Evolutionary conservation across 306 rosid species (phyloP).

Genomic region (Hippophae rhamnoides): DNA sequence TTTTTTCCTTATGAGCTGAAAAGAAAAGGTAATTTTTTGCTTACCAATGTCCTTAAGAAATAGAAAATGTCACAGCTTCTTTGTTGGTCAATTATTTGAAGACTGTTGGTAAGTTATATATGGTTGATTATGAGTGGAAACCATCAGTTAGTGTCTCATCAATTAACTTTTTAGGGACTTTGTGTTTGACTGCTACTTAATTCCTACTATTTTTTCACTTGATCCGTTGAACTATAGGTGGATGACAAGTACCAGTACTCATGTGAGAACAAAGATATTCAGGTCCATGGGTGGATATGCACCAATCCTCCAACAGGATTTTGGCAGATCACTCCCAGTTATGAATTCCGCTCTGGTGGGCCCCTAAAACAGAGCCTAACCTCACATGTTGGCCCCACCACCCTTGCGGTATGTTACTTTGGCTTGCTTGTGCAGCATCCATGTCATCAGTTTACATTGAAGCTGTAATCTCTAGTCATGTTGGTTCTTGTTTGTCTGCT

Average conservation of each 20-base stretch:
- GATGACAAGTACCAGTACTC: slow-evolving; percentile 90
- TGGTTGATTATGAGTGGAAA: not conserved
- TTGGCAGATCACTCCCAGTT: slow-evolving; percentile 77
- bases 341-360: slow-evolving; percentile 93
- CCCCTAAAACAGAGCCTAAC: slow-evolving; percentile 80
- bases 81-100: not conserved
- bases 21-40: slow-evolving; percentile 28
- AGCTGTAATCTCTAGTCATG: slow-evolving; percentile 10
- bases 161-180: not conserved
- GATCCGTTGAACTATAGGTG: slow-evolving; percentile 27
- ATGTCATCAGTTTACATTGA: too few relatives aligned
- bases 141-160: not conserved
- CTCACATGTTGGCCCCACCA: slow-evolving; percentile 92
- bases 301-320: slow-evolving; percentile 55
- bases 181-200: not conserved
- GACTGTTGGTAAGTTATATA: not conserved
- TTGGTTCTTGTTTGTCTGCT: slow-evolving; percentile 16
- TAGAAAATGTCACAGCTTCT: not conserved
- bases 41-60: not conserved
- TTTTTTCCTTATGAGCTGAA: not conserved
- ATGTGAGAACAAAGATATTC: slow-evolving; percentile 59
- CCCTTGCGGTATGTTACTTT: slow-evolving; percentile 59
- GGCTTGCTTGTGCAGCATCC: not conserved
- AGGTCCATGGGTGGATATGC: slow-evolving; percentile 85
- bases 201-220: slow-evolving; percentile 3